Evolutionary conservation across 805 yeast genomes (phyloP).

Genomic region (Suhomyces pyralidae): DNA sequence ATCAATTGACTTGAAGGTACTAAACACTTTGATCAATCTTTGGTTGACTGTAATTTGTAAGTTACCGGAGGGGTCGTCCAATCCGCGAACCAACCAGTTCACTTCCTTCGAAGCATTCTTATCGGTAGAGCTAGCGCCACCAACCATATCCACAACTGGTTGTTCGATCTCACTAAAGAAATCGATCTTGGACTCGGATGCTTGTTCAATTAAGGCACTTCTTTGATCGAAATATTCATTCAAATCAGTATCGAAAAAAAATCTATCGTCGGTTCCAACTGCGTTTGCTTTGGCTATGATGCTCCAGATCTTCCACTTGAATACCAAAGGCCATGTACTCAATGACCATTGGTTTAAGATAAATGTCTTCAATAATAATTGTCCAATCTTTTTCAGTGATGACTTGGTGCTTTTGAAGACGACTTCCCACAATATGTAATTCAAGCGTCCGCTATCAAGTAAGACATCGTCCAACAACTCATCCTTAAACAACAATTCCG

Average conservation of each 20-base stretch:
- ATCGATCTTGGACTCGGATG: conserved; percentile 48
- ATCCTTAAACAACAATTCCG: conserved; percentile 25
- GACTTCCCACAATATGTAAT: conserved; percentile 21
- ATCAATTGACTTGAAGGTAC: conserved; percentile 50
- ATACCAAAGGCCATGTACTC: conserved; percentile 30
- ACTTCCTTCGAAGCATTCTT: conserved; percentile 50
- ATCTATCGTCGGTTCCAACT: conserved; percentile 30
- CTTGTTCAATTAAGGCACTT: conserved; percentile 38
- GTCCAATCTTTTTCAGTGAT: conserved; percentile 52
- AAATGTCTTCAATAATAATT: conserved; percentile 54
- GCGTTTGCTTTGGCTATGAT: conserved; percentile 22
- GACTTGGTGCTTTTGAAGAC: conserved; percentile 43
- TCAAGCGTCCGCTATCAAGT: conserved; percentile 26
- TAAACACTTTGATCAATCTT: conserved; percentile 56
- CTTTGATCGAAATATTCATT: conserved; percentile 37
- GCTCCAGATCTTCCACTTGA: conserved; percentile 49
- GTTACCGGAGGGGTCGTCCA: conserved; percentile 40
- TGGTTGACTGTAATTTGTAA: conserved; percentile 44
- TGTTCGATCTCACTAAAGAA: conserved; percentile 52
- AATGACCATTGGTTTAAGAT: conserved; percentile 65
- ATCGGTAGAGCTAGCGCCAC: conserved; percentile 47
- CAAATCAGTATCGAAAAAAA: conserved; percentile 31
- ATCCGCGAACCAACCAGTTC: conserved; percentile 55
- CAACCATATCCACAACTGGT: conserved; percentile 55
- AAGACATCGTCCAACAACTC: conserved; percentile 25